phyloP scores from a whole-genome alignment of 805 yeast species.

The Candida glaebosa region DNA sequence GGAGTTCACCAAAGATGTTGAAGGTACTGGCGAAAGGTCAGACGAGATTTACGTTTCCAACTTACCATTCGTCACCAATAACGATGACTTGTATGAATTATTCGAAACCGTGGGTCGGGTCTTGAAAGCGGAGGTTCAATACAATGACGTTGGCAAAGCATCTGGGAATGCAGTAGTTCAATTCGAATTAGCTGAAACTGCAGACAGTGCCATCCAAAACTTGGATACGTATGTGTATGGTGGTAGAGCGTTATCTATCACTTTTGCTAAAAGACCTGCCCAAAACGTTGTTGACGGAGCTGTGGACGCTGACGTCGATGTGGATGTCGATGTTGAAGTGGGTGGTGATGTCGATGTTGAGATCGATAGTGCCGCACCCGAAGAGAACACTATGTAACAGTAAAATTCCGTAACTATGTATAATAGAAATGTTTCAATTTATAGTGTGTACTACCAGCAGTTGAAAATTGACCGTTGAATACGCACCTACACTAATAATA shows the following conservation, averaged over 20 bases:
- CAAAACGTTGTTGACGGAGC: not conserved
- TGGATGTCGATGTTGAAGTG: not conserved
- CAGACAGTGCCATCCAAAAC: constrained; percentile 71
- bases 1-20: constrained; percentile 64
- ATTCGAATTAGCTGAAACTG: constrained; percentile 62
- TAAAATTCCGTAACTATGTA: not conserved
- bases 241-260: constrained; percentile 63
- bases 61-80: constrained; percentile 86
- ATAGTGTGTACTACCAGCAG: too few relatives aligned
- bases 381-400: not conserved
- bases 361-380: not conserved
- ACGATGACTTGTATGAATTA: constrained; percentile 77
- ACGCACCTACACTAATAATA: too few relatives aligned
- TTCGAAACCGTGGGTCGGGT: constrained; percentile 83
- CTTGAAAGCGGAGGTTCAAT: constrained; percentile 71
- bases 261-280: constrained; percentile 51
- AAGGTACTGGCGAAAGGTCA: constrained; percentile 52
- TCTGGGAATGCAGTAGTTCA: constrained; percentile 85
- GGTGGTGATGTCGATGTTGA: not conserved
- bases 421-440: constrained; percentile 5
- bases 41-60: constrained; percentile 62
- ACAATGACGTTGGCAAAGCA: constrained; percentile 57
- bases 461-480: too few relatives aligned
- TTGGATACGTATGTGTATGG: constrained; percentile 83
- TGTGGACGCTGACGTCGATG: not conserved